Percentiles rank a stretch among this genome's conserved stretches.
Evolutionary conservation across 208 protist genomes (phyloP).

Genomic region (Porcisia hertigi): DNA sequence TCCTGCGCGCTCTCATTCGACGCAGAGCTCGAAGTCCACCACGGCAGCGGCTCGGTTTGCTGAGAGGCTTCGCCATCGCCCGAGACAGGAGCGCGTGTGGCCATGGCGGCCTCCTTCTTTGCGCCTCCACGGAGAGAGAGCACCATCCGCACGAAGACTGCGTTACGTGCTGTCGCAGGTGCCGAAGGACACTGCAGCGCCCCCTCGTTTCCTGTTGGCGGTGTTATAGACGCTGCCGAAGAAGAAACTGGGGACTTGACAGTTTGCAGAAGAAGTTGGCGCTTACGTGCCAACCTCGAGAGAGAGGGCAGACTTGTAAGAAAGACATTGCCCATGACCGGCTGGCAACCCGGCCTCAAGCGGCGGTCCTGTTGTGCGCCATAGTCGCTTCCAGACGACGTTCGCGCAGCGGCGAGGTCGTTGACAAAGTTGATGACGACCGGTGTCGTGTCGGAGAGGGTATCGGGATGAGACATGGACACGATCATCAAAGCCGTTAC

Average conservation of each 20-base stretch:
- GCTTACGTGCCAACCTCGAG: conserved; percentile 16
- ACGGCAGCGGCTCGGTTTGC: conserved; percentile 6
- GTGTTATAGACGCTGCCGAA: not conserved
- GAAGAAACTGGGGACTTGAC: not conserved
- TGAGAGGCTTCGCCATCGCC: not conserved
- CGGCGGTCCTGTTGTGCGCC: not conserved
- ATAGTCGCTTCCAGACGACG: not conserved
- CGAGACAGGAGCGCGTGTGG: not conserved
- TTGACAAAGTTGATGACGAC: conserved; percentile 12
- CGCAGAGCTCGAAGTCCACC: not conserved
- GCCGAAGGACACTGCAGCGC: not conserved
- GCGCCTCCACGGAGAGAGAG: conserved; percentile 15
- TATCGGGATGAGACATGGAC: conserved; percentile 10
- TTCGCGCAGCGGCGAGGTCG: not conserved
- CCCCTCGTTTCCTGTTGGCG: not conserved
- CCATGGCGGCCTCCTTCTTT: not conserved
- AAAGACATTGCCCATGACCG: conserved; percentile 13
- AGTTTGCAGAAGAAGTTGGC: conserved; percentile 12
- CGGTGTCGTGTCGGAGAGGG: conserved; percentile 21
- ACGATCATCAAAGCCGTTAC: not conserved
- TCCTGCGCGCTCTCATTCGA: not conserved
- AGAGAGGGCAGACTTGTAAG: conserved; percentile 19
- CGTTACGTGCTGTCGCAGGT: not conserved
- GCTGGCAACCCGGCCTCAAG: not conserved
- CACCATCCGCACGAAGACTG: conserved; percentile 23